A percentile compares a stretch with the other conserved stretches of the same genome.
Evolutionary conservation across 805 yeast species (phyloP).

Genomic region (Metschnikowia anglica): DNA sequence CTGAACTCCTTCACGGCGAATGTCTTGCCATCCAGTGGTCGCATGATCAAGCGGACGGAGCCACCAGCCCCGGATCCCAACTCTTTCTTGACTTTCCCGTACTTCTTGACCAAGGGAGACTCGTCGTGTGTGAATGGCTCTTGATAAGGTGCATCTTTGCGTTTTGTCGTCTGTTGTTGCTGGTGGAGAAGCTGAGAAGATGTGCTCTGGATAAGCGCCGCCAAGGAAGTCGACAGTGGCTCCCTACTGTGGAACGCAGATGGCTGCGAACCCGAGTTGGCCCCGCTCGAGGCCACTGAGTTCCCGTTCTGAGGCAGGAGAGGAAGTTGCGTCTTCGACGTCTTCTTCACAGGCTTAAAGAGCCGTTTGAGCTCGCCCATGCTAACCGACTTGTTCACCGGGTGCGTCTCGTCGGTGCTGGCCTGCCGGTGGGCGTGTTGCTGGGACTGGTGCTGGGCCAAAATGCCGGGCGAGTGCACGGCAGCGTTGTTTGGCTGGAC

Average conservation of each 20-base stretch:
- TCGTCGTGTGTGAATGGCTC: constrained; percentile 25
- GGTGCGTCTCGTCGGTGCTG: constrained; percentile 23
- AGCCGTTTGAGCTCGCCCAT: constrained; percentile 74
- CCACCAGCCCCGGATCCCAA: constrained; percentile 90
- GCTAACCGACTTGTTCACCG: constrained; percentile 43
- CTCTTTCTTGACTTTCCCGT: constrained; percentile 71
- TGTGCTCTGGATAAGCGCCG: constrained; percentile 22
- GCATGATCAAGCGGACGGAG: constrained; percentile 66
- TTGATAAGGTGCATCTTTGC: constrained; percentile 13
- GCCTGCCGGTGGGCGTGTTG: constrained; percentile 12
- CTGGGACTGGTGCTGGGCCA: constrained; percentile 7
- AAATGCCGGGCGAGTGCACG: constrained; percentile 14
- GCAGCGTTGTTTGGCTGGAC: background rate
- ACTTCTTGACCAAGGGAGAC: constrained; percentile 45
- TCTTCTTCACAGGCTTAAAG: constrained; percentile 56
- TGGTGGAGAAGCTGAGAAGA: constrained; percentile 23
- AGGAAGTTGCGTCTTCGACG: constrained; percentile 16
- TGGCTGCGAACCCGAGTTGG: background rate
- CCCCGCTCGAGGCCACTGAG: background rate
- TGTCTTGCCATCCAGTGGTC: constrained; percentile 66
- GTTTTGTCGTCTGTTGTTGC: constrained; percentile 25
- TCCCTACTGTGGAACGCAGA: constrained; percentile 14
- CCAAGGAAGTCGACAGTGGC: constrained; percentile 20
- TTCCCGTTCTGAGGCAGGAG: constrained; percentile 2
- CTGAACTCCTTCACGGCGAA: constrained; percentile 86